A percentile compares a stretch with the other conserved stretches of the same genome.
Evolutionary conservation across 2,329 filamentous ascomycete species (phyloP).

Genomic region (Fusarium piperis): DNA sequence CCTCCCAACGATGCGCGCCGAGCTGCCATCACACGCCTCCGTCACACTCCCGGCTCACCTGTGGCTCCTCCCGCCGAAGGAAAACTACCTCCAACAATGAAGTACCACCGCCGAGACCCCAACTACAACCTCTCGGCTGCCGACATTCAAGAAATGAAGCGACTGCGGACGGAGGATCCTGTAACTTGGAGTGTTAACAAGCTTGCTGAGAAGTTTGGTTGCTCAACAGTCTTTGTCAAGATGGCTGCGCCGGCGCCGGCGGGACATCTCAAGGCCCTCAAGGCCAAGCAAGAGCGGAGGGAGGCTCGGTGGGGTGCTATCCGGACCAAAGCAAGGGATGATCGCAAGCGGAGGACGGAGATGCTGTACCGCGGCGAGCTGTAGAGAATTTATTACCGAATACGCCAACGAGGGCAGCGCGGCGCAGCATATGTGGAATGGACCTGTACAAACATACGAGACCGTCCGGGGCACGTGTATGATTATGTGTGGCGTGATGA

Average conservation of each 20-base stretch:
- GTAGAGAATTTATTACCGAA: slow-evolving; percentile 43
- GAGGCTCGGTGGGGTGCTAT: slow-evolving; percentile 68
- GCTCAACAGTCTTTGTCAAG: slow-evolving; percentile 66
- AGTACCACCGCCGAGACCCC: slow-evolving; percentile 49
- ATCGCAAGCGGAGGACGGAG: slow-evolving; percentile 62
- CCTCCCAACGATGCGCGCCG: slow-evolving; percentile 66
- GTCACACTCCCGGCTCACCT: slow-evolving; percentile 47
- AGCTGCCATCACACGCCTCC: slow-evolving; percentile 56
- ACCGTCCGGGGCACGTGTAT: slow-evolving; percentile 34
- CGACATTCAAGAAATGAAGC: slow-evolving; percentile 69
- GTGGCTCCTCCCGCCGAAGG: slow-evolving; percentile 23
- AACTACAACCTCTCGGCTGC: slow-evolving; percentile 63
- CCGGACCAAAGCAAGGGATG: slow-evolving; percentile 63
- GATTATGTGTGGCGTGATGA: slow-evolving; percentile 34
- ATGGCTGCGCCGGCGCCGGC: slow-evolving; percentile 63
- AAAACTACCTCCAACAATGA: slow-evolving; percentile 50
- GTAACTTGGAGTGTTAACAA: slow-evolving; percentile 62
- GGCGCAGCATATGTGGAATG: slow-evolving; percentile 4
- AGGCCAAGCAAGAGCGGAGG: slow-evolving; percentile 57
- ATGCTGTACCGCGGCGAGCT: slow-evolving; percentile 64
- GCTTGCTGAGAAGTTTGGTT: slow-evolving; percentile 65
- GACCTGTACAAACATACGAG: slow-evolving; percentile 38
- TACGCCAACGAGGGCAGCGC: background rate
- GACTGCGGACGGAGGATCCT: slow-evolving; percentile 63
- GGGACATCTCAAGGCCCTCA: slow-evolving; percentile 59